Conservation (phyloP, 352 stramenopile species). For the Phytophthora pini region DNA sequence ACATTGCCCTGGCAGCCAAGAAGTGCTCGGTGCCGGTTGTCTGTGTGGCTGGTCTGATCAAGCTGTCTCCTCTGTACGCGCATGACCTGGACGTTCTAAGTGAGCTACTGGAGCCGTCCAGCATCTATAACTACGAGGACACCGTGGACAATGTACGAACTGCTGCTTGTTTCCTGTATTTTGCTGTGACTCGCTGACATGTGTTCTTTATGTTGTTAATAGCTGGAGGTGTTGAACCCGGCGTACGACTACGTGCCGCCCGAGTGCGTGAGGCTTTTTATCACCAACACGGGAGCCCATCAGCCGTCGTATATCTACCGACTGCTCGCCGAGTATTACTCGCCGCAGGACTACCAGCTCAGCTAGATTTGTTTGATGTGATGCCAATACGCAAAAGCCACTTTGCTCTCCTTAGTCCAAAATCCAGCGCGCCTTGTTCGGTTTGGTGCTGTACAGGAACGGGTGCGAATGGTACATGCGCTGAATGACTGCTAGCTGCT, state of each 20-base stretch:
- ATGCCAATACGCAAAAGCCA: constrained; percentile 24
- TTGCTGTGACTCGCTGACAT: constrained; percentile 19
- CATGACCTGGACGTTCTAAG: constrained; percentile 98
- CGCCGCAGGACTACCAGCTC: constrained; percentile 95
- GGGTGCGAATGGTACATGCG: constrained; percentile 89
- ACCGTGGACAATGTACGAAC: constrained; percentile 85
- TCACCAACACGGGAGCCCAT: constrained; percentile 98
- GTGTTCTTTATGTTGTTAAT: constrained; percentile 13
- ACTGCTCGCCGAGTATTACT: constrained; percentile 98
- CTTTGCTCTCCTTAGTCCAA: constrained; percentile 43
- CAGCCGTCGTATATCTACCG: constrained; percentile 99
- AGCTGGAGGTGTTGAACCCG: constrained; percentile 97
- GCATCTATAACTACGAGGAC: constrained; percentile 92
- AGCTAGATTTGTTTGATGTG: constrained; percentile 49
- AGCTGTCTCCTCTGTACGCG: constrained; percentile 98
- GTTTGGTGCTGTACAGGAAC: constrained; percentile 74
- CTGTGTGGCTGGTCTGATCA: constrained; percentile 97
- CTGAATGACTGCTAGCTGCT: constrained; percentile 87
- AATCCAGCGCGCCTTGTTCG: constrained; percentile 55
- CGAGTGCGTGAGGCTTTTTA: constrained; percentile 97
- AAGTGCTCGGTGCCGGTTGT: constrained; percentile 97
- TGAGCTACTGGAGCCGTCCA: constrained; percentile 87
- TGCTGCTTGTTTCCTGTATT: neutral
- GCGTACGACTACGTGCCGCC: constrained; percentile 98
- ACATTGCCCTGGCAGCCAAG: constrained; percentile 96